A percentile compares a stretch with the other conserved stretches of the same genome.
phyloP scores from a whole-genome alignment of 257 asterid genomes.

The Solanum ossicruentum region DNA sequence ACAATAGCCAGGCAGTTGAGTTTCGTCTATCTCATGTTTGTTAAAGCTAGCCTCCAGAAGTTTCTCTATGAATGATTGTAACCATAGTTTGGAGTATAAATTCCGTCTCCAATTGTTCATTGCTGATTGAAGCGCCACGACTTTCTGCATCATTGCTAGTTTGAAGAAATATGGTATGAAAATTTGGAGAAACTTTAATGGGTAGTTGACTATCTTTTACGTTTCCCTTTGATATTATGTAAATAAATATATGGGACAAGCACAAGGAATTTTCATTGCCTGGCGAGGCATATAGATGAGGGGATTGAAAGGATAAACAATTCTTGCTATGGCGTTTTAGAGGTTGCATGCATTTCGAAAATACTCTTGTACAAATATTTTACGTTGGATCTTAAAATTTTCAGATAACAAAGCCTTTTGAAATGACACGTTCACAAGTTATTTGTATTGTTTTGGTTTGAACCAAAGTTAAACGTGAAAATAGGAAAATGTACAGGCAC shows the following conservation, averaged over 20 bases:
- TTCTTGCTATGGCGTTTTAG: not conserved
- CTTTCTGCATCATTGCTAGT: not conserved
- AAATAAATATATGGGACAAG: not conserved
- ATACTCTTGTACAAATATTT: not conserved
- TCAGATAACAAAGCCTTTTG: not conserved
- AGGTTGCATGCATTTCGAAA: not conserved
- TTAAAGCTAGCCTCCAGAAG: not conserved
- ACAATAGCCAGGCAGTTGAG: not conserved
- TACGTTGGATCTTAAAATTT: not conserved
- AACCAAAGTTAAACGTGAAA: not conserved
- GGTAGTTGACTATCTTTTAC: not conserved
- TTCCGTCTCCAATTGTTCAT: not conserved
- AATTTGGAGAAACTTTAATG: not conserved
- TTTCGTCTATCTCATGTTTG: not conserved
- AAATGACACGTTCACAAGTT: not conserved
- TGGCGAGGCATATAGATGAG: not conserved
- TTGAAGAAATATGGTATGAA: not conserved
- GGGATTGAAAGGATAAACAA: not conserved
- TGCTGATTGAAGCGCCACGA: not conserved
- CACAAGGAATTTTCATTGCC: not conserved
- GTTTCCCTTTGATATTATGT: not conserved
- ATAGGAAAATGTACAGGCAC: not conserved
- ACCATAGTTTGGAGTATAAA: not conserved
- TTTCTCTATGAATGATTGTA: not conserved
- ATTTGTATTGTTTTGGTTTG: not conserved